These are phyloP conservation scores for Myotisia sp. DNA, from an alignment of 2,329 filamentous ascomycete species.

Conservation along the genomic window DNA sequence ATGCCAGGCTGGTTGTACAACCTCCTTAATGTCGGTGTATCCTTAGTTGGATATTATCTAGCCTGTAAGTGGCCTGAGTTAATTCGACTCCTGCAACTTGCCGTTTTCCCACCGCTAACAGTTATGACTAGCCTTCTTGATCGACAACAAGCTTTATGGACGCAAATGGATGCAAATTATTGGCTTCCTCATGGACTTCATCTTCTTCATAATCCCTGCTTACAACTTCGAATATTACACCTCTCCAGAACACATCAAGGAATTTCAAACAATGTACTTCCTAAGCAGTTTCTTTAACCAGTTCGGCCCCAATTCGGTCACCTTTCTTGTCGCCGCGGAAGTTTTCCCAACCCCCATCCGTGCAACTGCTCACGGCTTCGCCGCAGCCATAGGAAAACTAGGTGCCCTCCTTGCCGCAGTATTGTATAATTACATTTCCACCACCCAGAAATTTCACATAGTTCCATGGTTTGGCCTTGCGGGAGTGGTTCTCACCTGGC, in stretches of 20 bases:
- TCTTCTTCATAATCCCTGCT: slow-evolving; percentile 82
- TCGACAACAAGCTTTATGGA: slow-evolving; percentile 93
- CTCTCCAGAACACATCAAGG: slow-evolving; percentile 52
- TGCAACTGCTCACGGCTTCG: slow-evolving; percentile 85
- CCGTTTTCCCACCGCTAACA: background rate
- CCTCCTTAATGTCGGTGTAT: slow-evolving; percentile 77
- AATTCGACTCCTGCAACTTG: background rate
- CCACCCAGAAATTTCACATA: slow-evolving; percentile 72
- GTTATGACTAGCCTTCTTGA: slow-evolving; percentile 45
- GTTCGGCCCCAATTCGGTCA: slow-evolving; percentile 90
- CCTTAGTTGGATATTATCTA: slow-evolving; percentile 74
- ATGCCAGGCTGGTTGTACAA: slow-evolving; percentile 88
- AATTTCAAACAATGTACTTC: slow-evolving; percentile 99
- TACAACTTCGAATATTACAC: slow-evolving; percentile 82
- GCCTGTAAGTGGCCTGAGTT: slow-evolving; percentile 37
- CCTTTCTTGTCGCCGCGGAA: slow-evolving; percentile 89
- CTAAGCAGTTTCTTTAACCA: slow-evolving; percentile 98
- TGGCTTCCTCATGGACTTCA: slow-evolving; percentile 83
- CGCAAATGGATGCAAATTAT: slow-evolving; percentile 93
- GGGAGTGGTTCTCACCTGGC: slow-evolving; percentile 65
- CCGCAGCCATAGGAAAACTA: slow-evolving; percentile 77
- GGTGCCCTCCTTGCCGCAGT: slow-evolving; percentile 78
- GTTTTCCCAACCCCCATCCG: slow-evolving; percentile 92
- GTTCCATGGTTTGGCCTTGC: slow-evolving; percentile 90
- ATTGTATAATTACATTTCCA: slow-evolving; percentile 87